These are phyloP conservation scores for Discostella stelligera DNA, from an alignment of 352 stramenopile species.

Conservation along the genomic window DNA sequence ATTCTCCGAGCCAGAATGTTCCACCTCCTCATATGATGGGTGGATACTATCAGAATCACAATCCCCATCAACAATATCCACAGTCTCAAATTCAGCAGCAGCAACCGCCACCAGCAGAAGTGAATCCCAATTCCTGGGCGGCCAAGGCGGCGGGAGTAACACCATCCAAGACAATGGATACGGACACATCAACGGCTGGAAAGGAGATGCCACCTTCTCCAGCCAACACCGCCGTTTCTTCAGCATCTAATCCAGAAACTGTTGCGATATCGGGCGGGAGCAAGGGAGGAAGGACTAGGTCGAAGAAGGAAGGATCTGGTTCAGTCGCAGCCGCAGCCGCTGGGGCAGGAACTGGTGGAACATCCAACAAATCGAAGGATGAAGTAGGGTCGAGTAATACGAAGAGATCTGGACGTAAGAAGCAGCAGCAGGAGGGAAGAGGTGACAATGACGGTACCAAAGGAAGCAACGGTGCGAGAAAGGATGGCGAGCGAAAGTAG, in stretches of 20 bases:
- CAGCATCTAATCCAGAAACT: background rate
- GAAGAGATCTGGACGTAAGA: conserved; percentile 4
- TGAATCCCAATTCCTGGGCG: conserved; percentile 13
- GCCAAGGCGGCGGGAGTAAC: conserved; percentile 1
- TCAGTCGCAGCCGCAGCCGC: background rate
- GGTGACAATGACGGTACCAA: conserved; percentile 4
- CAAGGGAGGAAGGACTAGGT: background rate
- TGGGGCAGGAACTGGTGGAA: background rate
- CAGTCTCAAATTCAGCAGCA: conserved; percentile 13
- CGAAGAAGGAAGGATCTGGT: background rate
- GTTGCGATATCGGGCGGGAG: background rate
- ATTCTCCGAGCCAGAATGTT: conserved; percentile 3
- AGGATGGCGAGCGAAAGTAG: background rate
- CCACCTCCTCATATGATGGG: conserved; percentile 20
- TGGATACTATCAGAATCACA: conserved; percentile 3
- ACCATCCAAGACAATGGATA: conserved; percentile 3
- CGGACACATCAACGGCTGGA: background rate
- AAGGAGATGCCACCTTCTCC: background rate
- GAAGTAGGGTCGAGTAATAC: background rate
- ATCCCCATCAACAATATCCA: conserved; percentile 5
- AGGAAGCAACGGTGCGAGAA: conserved; percentile 2
- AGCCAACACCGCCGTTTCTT: background rate
- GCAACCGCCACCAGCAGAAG: background rate
- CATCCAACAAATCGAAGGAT: conserved; percentile 7
- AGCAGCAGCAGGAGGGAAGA: background rate